Evolutionary conservation across 2,329 filamentous ascomycete genomes (phyloP).

Genomic region (Arthroderma sp.): DNA sequence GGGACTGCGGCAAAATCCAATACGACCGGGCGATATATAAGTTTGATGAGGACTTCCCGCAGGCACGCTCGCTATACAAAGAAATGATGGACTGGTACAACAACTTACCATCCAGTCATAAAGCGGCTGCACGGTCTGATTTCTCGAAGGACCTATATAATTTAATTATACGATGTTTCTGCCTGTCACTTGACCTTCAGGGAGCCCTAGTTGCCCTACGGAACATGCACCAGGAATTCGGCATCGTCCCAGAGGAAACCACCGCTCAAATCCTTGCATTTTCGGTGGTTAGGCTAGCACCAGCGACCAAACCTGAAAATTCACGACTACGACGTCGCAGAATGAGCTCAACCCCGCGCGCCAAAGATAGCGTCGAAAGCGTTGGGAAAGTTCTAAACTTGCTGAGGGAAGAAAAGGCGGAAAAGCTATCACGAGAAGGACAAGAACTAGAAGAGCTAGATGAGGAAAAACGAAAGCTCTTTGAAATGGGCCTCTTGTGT

Average conservation of each 20-base stretch:
- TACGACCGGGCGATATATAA: conserved; percentile 36
- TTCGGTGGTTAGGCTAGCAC: conserved; percentile 34
- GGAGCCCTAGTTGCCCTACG: conserved; percentile 39
- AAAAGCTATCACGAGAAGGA: conserved; percentile 20
- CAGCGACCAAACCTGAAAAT: conserved; percentile 15
- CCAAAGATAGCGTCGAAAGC: conserved; percentile 31
- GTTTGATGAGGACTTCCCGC: conserved; percentile 34
- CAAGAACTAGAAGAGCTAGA: conserved; percentile 23
- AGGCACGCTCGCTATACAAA: conserved; percentile 32
- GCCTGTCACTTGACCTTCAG: conserved; percentile 34
- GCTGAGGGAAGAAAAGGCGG: conserved; percentile 27
- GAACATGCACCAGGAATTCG: conserved; percentile 32
- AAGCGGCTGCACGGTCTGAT: conserved; percentile 20
- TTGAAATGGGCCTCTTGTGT: conserved; percentile 31
- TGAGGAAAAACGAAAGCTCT: conserved; percentile 23
- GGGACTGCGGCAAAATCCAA: conserved; percentile 39
- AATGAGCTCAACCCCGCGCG: conserved; percentile 27
- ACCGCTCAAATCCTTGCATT: conserved; percentile 37
- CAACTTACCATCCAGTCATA: conserved; percentile 18
- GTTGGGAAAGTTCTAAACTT: conserved; percentile 33
- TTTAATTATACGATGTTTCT: conserved; percentile 40
- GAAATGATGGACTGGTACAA: conserved; percentile 37
- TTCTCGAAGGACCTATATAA: conserved; percentile 39
- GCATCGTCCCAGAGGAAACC: conserved; percentile 32
- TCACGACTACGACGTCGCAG: conserved; percentile 28